phyloP scores from a whole-genome alignment of 345 rosid species.

The Populus ilicifolia region DNA sequence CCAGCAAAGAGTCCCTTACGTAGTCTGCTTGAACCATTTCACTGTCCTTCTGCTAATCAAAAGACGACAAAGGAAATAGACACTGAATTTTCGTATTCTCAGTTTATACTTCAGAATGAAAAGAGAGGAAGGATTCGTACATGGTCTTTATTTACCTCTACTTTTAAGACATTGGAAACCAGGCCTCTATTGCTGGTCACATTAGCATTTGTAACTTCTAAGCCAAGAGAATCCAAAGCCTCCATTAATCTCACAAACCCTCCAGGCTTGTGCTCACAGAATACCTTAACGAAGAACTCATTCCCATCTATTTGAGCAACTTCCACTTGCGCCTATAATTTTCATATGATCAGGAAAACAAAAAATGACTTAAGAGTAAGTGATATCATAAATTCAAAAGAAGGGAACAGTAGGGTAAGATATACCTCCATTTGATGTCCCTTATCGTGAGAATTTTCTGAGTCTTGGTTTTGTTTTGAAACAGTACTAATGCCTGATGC shows the following conservation, averaged over 20 bases:
- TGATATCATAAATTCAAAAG: background rate
- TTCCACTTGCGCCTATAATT: conserved; percentile 77
- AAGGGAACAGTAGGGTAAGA: background rate
- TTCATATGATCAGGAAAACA: background rate
- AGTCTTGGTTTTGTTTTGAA: conserved; percentile 43
- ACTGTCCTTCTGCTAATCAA: conserved; percentile 51
- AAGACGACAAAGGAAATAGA: background rate
- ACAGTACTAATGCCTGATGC: conserved; percentile 33
- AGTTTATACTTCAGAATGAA: too few relatives aligned
- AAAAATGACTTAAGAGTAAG: background rate
- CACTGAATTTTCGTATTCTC: background rate
- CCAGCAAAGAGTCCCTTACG: conserved; percentile 72
- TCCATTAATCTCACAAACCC: conserved; percentile 82
- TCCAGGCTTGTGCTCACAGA: conserved; percentile 79
- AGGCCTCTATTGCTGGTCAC: conserved; percentile 70
- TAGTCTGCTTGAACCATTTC: conserved; percentile 78
- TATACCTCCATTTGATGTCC: conserved; percentile 95
- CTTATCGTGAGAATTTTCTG: conserved; percentile 49
- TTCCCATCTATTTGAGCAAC: conserved; percentile 80
- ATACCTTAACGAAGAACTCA: conserved; percentile 82
- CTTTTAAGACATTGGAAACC: conserved; percentile 83
- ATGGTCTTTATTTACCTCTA: conserved; percentile 49
- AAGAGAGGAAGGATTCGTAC: too few relatives aligned
- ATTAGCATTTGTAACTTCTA: conserved; percentile 81
- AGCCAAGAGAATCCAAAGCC: conserved; percentile 75